Conservation (phyloP, 306 rosid genomes). For the Quercus engelmannii region DNA sequence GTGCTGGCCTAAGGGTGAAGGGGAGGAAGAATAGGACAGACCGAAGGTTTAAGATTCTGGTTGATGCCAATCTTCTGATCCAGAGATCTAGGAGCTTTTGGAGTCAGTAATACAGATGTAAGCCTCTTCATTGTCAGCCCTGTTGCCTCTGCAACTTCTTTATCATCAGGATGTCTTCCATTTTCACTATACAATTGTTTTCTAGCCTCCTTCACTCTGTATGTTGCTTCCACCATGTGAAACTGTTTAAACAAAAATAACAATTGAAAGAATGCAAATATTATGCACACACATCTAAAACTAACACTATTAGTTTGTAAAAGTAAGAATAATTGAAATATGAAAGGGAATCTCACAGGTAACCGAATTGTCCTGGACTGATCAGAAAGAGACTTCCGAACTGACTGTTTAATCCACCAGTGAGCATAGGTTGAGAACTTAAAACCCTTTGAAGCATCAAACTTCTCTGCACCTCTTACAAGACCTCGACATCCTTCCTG, state of each 20-base stretch:
- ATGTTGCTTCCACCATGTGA: constrained; percentile 95
- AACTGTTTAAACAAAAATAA: constrained; percentile 50
- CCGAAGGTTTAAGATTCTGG: constrained; percentile 89
- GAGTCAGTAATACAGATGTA: constrained; percentile 74
- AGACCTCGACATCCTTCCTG: constrained; percentile 99
- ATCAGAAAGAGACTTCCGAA: constrained; percentile 81
- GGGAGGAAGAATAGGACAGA: constrained; percentile 37
- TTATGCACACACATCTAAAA: constrained; percentile 5
- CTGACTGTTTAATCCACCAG: constrained; percentile 98
- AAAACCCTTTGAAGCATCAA: constrained; percentile 93
- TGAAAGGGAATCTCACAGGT: constrained; percentile 58
- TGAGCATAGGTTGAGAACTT: constrained; percentile 99
- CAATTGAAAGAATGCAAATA: not conserved
- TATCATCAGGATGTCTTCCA: constrained; percentile 77
- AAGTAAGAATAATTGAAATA: constrained; percentile 6
- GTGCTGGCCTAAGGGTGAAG: not conserved
- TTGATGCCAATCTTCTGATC: constrained; percentile 87
- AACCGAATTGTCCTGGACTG: constrained; percentile 92
- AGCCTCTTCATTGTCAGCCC: constrained; percentile 95
- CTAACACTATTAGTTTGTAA: constrained; percentile 1
- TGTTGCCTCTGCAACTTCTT: constrained; percentile 80
- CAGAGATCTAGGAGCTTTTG: constrained; percentile 89
- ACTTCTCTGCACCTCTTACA: constrained; percentile 86
- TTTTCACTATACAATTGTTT: constrained; percentile 67
- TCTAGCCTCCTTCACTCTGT: constrained; percentile 86